Evolutionary conservation across 768 basidiomycete genomes (phyloP).

Genomic region (Kwoniella dejecticola): DNA sequence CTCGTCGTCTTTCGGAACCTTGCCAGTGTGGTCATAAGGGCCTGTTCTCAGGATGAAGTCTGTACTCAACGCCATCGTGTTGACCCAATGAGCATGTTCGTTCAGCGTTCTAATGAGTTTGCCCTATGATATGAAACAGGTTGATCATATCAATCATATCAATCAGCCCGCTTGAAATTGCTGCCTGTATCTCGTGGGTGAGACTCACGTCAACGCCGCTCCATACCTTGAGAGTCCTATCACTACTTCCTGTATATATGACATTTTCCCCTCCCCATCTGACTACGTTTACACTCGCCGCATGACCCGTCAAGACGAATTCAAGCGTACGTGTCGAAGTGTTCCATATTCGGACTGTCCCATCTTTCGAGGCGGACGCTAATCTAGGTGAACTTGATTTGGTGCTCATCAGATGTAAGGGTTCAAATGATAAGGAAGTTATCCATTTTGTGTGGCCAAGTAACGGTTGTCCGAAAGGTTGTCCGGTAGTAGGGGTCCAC

Average conservation of each 20-base stretch:
- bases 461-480: slow-evolving; percentile 80
- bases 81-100: slow-evolving; percentile 99
- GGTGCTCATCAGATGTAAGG: slow-evolving; percentile 74
- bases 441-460: slow-evolving; percentile 97
- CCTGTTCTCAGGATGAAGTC: slow-evolving; percentile 94
- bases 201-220: slow-evolving; percentile 71
- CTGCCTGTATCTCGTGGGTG: not conserved
- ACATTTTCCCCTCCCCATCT: slow-evolving; percentile 92
- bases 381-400: slow-evolving; percentile 70
- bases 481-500: slow-evolving; percentile 93
- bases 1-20: slow-evolving; percentile 73
- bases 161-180: not conserved
- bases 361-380: slow-evolving; percentile 94
- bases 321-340: slow-evolving; percentile 69
- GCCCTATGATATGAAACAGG: slow-evolving; percentile 62
- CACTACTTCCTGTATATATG: slow-evolving; percentile 92
- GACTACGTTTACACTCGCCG: slow-evolving; percentile 90
- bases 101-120: slow-evolving; percentile 79
- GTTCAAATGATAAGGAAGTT: slow-evolving; percentile 92
- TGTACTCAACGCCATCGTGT: slow-evolving; percentile 90
- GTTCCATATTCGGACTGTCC: slow-evolving; percentile 93
- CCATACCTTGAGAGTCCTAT: slow-evolving; percentile 93
- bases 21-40: slow-evolving; percentile 85
- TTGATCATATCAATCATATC: not conserved
- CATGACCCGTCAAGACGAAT: slow-evolving; percentile 88